Base-by-base conservation (phyloP, 495 filamentous ascomycete genomes). In the Penicillium desertorum region DNA sequence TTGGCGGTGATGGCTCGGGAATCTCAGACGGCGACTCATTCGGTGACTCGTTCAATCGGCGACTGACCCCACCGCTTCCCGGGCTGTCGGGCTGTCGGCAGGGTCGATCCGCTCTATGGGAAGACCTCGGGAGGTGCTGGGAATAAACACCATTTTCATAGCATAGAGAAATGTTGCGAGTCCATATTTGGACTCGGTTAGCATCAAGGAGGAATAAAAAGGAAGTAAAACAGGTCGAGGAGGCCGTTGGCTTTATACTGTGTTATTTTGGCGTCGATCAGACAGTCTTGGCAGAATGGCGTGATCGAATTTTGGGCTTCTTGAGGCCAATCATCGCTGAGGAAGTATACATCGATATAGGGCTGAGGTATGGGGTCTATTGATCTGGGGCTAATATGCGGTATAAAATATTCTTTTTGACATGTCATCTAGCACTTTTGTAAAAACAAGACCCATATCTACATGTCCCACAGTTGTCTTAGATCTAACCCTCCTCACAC, bases 201-300 rank as follows among this genome's bases (percentile, higher is more conserved):
- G 36, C 5, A 30, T 22, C 41, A 27, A 10, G 41, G 44, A 55
- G 37, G 44, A 59, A 58, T 27, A 57, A 42, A 52, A 60, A 45
- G 32, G 50, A 46, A 56, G 64, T 39, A 2, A 17, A 66, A 56
- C 34, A 43, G 30, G 27, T 62, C 5, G 60, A 60, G 61, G 62
- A 57, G 44, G 43, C 41, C 27, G 44, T 54, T 57, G 45, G 45
- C 64, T 61, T 73, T 74, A 73, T 77, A 76, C 64, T 68, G 43
- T 32, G 29, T 29, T 30, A 50, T 45, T 20, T 14, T 58, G 32
- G 56, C 43, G 63, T 62, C 52, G 62, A 60, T 62, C 59, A 51
- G 54, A 16, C 14, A 54, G 66, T 17, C 72, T 77, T 76, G 74
- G 74, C 74, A 56, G 25, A 71, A 76, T 75, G 67, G 72, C 74